A percentile compares a stretch with the other conserved stretches of the same genome.
Conservation (phyloP, 768 basidiomycete species). For the Suillus brevipes region DNA sequence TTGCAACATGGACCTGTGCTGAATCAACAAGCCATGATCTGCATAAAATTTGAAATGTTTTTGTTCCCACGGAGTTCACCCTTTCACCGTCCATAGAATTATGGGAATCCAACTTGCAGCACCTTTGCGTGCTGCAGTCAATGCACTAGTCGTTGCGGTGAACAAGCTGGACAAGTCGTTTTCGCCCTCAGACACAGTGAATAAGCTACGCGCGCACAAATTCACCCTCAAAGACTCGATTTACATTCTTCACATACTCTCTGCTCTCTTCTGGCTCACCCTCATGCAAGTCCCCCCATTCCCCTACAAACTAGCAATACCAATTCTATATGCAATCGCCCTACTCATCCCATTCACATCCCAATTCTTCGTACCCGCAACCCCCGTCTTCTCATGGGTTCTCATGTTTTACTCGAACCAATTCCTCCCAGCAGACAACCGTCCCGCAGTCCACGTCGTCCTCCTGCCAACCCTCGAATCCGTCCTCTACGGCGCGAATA, state of each 20-base stretch:
- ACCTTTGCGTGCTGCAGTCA: slow-evolving; percentile 20
- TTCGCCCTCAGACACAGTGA: slow-evolving; percentile 65
- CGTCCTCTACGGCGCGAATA: slow-evolving; percentile 95
- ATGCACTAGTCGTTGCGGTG: slow-evolving; percentile 61
- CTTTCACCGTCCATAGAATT: too few species aligned
- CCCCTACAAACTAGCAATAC: slow-evolving; percentile 76
- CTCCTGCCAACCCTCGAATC: slow-evolving; percentile 93
- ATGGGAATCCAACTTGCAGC: slow-evolving; percentile 8
- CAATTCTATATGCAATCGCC: slow-evolving; percentile 63
- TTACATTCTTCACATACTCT: slow-evolving; percentile 63
- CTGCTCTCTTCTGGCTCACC: slow-evolving; percentile 68
- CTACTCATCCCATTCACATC: slow-evolving; percentile 83
- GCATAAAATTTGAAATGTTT: too few species aligned
- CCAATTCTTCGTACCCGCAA: slow-evolving; percentile 89
- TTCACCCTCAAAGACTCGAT: slow-evolving; percentile 58
- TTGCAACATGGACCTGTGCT: too few species aligned
- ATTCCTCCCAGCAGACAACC: slow-evolving; percentile 74
- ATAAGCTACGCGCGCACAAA: slow-evolving; percentile 54
- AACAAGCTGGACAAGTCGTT: slow-evolving; percentile 75
- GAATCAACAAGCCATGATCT: too few species aligned
- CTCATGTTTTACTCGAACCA: slow-evolving; percentile 84
- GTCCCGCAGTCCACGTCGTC: slow-evolving; percentile 87
- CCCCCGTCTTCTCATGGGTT: slow-evolving; percentile 83
- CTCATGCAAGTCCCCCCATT: slow-evolving; percentile 71
- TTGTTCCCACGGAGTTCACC: too few species aligned